A percentile compares a stretch with the other conserved stretches of the same genome.
These are phyloP conservation scores for Irpex sp. DNA, from an alignment of 1,284 basidiomycete species.

Conservation along the genomic window DNA sequence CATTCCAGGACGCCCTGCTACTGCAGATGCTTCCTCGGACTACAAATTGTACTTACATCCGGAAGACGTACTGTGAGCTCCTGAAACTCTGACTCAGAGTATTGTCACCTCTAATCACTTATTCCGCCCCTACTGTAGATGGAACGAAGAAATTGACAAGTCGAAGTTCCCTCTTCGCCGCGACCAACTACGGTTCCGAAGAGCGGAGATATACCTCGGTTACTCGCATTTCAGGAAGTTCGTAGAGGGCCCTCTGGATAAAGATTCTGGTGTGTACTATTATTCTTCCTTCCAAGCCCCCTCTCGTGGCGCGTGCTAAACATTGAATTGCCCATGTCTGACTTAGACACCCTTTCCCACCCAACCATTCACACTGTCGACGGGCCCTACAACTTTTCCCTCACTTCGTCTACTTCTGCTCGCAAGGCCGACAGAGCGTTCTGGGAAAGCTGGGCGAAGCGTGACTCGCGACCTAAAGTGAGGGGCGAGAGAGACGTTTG, in stretches of 20 bases:
- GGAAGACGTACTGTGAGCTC: slow-evolving; percentile 23
- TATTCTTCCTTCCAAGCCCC: not conserved
- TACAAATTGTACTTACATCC: slow-evolving; percentile 22
- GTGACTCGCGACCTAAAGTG: slow-evolving; percentile 21
- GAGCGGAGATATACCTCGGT: slow-evolving; percentile 61
- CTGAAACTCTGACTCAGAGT: too few relatives aligned
- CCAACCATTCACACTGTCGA: slow-evolving; percentile 14
- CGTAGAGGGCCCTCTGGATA: slow-evolving; percentile 2
- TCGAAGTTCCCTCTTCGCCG: slow-evolving; percentile 32
- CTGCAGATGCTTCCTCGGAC: slow-evolving; percentile 13
- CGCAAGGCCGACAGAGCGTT: slow-evolving; percentile 11
- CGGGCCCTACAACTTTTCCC: slow-evolving; percentile 14
- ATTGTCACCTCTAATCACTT: not conserved
- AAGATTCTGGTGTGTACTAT: not conserved
- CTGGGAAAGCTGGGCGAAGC: slow-evolving; percentile 20
- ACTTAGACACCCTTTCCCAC: not conserved
- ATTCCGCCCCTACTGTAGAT: slow-evolving; percentile 7
- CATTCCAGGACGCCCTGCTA: slow-evolving; percentile 13
- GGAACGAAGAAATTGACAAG: slow-evolving; percentile 4
- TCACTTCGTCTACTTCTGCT: slow-evolving; percentile 5
- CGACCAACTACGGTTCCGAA: slow-evolving; percentile 65
- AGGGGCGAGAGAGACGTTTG: slow-evolving; percentile 41
- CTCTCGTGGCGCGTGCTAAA: not conserved
- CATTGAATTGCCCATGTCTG: not conserved
- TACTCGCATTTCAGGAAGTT: slow-evolving; percentile 29